Evolutionary conservation across 768 basidiomycete genomes (phyloP).

Genomic region (Dioszegia crocea): DNA sequence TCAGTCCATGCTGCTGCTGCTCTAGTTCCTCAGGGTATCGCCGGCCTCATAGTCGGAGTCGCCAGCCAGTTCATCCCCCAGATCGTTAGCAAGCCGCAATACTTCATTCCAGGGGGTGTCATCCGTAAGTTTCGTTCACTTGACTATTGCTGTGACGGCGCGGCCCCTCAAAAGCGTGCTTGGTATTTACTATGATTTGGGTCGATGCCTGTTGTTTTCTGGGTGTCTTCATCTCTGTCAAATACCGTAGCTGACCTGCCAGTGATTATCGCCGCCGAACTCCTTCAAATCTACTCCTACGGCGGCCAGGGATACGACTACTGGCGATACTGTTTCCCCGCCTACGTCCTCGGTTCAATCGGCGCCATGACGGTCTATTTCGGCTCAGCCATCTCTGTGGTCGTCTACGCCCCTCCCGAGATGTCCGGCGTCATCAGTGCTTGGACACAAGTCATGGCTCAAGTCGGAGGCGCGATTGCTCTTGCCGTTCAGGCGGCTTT

Average conservation of each 20-base stretch:
- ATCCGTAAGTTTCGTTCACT: conserved; percentile 20
- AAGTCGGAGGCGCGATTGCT: conserved; percentile 40
- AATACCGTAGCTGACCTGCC: background rate
- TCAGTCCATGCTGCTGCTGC: conserved; percentile 38
- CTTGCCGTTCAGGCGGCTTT: conserved; percentile 46
- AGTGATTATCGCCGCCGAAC: conserved; percentile 32
- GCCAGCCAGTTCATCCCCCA: conserved; percentile 24
- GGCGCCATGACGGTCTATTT: conserved; percentile 12
- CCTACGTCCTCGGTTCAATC: conserved; percentile 28
- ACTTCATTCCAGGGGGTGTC: conserved; percentile 31
- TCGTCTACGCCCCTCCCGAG: conserved; percentile 37
- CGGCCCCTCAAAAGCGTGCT: background rate
- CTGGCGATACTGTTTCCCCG: conserved; percentile 45
- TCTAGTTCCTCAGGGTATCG: conserved; percentile 41
- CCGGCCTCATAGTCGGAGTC: conserved; percentile 30
- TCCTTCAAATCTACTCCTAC: conserved; percentile 39
- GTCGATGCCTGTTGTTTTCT: no score
- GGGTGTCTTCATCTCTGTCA: no score
- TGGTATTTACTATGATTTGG: no score
- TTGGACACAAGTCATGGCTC: conserved; percentile 40
- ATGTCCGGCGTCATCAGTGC: conserved; percentile 44
- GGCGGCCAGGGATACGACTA: conserved; percentile 44
- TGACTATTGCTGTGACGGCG: background rate
- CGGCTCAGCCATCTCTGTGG: conserved; percentile 3
- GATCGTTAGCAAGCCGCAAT: conserved; percentile 32